phyloP scores from a whole-genome alignment of 805 yeast species.

The Sugiyamaella marilandica region DNA sequence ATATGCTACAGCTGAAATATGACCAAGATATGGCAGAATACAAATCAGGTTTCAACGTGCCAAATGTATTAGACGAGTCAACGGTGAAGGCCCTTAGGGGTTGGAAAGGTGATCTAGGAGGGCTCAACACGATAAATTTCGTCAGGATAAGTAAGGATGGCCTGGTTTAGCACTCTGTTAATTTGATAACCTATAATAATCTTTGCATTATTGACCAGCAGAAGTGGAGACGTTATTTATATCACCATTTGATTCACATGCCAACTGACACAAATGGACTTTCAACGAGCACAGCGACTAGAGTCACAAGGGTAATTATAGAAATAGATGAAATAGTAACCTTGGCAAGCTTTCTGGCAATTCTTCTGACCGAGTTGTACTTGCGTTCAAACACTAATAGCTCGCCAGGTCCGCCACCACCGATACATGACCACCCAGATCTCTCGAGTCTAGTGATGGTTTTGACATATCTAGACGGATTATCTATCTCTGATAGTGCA shows the following conservation, averaged over 20 bases:
- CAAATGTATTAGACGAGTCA: conserved; percentile 59
- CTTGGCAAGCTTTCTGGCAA: conserved; percentile 9
- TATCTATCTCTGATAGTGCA: conserved; percentile 18
- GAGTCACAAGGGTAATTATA: not conserved
- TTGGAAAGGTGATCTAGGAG: conserved; percentile 86
- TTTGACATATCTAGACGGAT: conserved; percentile 22
- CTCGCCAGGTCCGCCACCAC: conserved; percentile 40
- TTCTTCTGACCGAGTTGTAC: conserved; percentile 18
- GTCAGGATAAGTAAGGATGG: conserved; percentile 30
- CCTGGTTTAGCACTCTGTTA: conserved; percentile 1
- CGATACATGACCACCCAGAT: conserved; percentile 52
- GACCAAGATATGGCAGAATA: conserved; percentile 60
- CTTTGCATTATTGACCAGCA: too few species aligned
- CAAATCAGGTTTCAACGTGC: conserved; percentile 62
- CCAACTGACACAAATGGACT: conserved; percentile 2
- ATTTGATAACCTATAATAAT: too few species aligned
- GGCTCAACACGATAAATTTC: conserved; percentile 58
- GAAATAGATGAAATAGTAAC: conserved; percentile 5
- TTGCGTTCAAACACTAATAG: conserved; percentile 41
- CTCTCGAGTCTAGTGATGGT: conserved; percentile 42
- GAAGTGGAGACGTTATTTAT: not conserved
- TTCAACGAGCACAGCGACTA: conserved; percentile 10
- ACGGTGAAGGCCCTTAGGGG: conserved; percentile 56
- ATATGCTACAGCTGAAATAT: conserved; percentile 54
- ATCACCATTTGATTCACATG: not conserved